Evolutionary conservation across 1,139 yeast genomes (phyloP).

Genomic region (Yamadazyma triangularis): DNA sequence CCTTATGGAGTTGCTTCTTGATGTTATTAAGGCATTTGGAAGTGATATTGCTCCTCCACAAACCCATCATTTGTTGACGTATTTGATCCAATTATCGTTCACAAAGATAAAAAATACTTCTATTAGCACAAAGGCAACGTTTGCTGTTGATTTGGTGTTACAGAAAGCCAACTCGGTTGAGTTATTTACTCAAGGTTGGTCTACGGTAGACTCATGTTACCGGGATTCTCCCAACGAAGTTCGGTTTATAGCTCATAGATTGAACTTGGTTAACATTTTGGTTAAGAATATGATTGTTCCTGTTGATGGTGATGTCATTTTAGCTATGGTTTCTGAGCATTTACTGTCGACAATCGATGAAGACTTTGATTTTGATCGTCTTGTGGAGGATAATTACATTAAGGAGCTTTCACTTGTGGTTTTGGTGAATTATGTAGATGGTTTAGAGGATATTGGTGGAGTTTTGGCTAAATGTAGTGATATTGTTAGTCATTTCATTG

Average conservation of each 20-base stretch:
- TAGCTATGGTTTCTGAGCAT: no score
- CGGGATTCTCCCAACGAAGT: conserved; percentile 5
- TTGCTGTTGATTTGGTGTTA: conserved; percentile 50
- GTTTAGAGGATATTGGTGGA: no score
- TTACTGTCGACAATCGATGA: conserved; percentile 17
- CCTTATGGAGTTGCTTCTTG: conserved; percentile 59
- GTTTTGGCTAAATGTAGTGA: no score
- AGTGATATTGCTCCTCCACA: conserved; percentile 40
- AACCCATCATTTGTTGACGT: conserved; percentile 27
- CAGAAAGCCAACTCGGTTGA: conserved; percentile 1
- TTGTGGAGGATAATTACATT: conserved; percentile 29
- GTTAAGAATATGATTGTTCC: conserved; percentile 4
- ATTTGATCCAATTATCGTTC: conserved; percentile 38
- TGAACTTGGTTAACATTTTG: conserved; percentile 7
- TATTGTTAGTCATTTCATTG: conserved; percentile 35
- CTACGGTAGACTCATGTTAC: conserved; percentile 4
- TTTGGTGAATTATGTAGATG: conserved; percentile 17
- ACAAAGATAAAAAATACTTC: conserved; percentile 35
- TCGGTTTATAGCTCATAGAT: conserved; percentile 5
- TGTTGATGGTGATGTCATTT: conserved; percentile 1
- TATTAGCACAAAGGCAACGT: conserved; percentile 50
- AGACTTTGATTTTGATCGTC: conserved; percentile 40
- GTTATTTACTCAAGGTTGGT: no score
- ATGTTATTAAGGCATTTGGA: conserved; percentile 55
- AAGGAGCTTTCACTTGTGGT: conserved; percentile 47